Conservation (phyloP, 768 basidiomycete genomes). For the Naematelia encephala region DNA sequence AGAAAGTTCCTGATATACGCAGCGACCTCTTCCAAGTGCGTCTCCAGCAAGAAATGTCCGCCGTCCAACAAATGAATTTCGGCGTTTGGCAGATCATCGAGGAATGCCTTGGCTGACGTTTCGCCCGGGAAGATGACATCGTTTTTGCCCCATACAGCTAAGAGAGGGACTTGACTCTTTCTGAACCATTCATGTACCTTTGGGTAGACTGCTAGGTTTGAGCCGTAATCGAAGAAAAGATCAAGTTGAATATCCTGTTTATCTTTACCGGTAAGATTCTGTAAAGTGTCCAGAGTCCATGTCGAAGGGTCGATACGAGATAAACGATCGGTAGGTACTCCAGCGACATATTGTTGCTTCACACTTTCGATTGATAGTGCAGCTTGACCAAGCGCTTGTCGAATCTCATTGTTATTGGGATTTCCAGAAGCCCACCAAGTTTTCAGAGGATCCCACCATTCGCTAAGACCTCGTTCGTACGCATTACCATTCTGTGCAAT, state of each 20-base stretch:
- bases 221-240: slow-evolving; percentile 54
- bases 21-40: slow-evolving; percentile 52
- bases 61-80: slow-evolving; percentile 52
- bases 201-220: slow-evolving; percentile 55
- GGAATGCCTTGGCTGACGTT: slow-evolving; percentile 56
- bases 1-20: slow-evolving; percentile 49
- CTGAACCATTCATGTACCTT: slow-evolving; percentile 55
- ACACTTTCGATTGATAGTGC: slow-evolving; percentile 42
- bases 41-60: slow-evolving; percentile 57
- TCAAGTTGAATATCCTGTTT: slow-evolving; percentile 55
- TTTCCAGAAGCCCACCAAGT: slow-evolving; percentile 16
- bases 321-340: slow-evolving; percentile 52
- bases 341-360: slow-evolving; percentile 10
- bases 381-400: slow-evolving; percentile 42
- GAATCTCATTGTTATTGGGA: background rate
- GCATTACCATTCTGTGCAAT: slow-evolving; percentile 58
- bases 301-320: slow-evolving; percentile 45
- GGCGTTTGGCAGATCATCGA: slow-evolving; percentile 51
- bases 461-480: slow-evolving; percentile 55
- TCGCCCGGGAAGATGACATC: slow-evolving; percentile 54
- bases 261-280: slow-evolving; percentile 49
- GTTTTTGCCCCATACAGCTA: slow-evolving; percentile 57
- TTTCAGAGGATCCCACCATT: slow-evolving; percentile 35
- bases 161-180: slow-evolving; percentile 52
- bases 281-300: slow-evolving; percentile 55